Evolutionary conservation across 192 early-diverging fungal genomes (phyloP).

Genomic region (Linnemannia elongata): DNA sequence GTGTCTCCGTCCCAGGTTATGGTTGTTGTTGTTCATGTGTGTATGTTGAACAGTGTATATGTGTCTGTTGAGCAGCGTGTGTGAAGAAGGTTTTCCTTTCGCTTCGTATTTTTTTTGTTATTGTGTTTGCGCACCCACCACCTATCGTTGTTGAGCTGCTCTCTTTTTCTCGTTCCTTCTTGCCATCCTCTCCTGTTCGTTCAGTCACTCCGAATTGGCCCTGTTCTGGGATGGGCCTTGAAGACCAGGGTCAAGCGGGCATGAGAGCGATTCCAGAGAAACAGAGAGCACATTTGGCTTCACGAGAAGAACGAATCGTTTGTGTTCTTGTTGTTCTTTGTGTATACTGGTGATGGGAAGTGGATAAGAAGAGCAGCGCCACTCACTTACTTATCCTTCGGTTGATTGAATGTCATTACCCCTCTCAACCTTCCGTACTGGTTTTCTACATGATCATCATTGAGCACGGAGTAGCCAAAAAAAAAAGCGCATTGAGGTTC

Average conservation of each 20-base stretch:
- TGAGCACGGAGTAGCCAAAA: not conserved
- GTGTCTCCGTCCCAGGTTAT: not conserved
- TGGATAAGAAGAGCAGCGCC: not conserved
- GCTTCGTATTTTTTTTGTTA: not conserved
- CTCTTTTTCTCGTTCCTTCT: not conserved
- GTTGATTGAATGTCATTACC: not conserved
- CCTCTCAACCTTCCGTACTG: not conserved
- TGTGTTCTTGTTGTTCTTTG: not conserved
- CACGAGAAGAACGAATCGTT: not conserved
- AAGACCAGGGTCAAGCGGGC: not conserved
- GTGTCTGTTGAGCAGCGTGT: not conserved
- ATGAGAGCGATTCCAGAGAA: not conserved
- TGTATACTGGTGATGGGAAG: not conserved
- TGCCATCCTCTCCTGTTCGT: not conserved
- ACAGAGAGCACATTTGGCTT: slow-evolving; percentile 1
- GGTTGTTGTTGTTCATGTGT: not conserved
- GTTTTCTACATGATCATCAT: not conserved
- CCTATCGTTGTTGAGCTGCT: slow-evolving; percentile 8
- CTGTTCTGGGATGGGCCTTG: not conserved
- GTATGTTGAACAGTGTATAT: not conserved
- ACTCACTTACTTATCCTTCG: not conserved
- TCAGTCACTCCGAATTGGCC: not conserved
- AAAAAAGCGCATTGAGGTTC: not conserved
- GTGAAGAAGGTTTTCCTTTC: not conserved
- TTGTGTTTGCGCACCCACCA: slow-evolving; percentile 25